Evolutionary conservation across 164 flowering plant genomes (phyloP).

Genomic region (Liquidambar formosana): DNA sequence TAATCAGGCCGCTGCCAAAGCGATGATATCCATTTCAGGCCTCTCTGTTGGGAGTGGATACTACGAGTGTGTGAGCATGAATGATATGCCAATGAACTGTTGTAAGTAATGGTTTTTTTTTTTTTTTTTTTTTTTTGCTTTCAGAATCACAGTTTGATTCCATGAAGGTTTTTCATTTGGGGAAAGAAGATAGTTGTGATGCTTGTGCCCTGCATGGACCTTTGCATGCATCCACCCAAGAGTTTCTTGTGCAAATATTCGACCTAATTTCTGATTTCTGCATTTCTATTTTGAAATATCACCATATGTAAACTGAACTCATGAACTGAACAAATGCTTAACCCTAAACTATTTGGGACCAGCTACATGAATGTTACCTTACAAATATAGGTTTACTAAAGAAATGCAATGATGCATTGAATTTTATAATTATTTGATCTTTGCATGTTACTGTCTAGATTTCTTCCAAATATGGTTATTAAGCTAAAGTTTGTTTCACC

Average conservation of each 20-base stretch:
- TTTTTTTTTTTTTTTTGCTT: background rate
- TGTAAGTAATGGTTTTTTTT: slow-evolving; percentile 48
- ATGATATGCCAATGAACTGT: slow-evolving; percentile 70
- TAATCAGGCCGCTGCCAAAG: slow-evolving; percentile 96
- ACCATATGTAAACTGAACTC: background rate
- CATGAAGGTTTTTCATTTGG: background rate
- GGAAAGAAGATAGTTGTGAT: background rate
- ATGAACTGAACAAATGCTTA: too few relatives aligned
- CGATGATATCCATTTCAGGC: slow-evolving; percentile 78
- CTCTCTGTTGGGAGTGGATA: slow-evolving; percentile 56
- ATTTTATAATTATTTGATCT: background rate
- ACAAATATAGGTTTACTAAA: too few relatives aligned
- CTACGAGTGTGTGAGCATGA: slow-evolving; percentile 62
- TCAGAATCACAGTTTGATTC: background rate
- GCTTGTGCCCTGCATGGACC: background rate
- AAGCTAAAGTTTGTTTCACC: background rate
- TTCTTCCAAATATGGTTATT: background rate
- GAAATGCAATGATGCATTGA: background rate
- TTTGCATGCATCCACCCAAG: background rate
- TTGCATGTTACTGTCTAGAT: background rate
- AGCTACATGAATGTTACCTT: too few relatives aligned
- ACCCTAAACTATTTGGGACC: too few relatives aligned
- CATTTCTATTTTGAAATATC: background rate
- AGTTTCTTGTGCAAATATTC: background rate
- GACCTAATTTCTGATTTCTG: background rate